phyloP scores from a whole-genome alignment of 1,284 basidiomycete species.

The Leccinum subspadiceum region DNA sequence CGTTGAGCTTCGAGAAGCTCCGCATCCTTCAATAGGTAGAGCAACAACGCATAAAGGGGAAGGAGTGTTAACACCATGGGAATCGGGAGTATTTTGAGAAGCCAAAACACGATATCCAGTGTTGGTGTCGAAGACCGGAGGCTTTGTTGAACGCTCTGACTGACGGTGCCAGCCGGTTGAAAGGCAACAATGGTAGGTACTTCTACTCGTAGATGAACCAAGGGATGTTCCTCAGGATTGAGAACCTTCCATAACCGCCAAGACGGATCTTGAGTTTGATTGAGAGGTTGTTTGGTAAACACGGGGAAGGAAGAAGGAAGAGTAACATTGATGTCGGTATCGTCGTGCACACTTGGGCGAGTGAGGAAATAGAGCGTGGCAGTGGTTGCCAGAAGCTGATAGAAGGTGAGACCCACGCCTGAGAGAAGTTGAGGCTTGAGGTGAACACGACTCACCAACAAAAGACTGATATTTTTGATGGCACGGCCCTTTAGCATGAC shows the following conservation, averaged over 20 bases:
- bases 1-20: slow-evolving; percentile 88
- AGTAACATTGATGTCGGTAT: slow-evolving; percentile 29
- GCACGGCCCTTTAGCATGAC: slow-evolving; percentile 69
- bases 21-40: slow-evolving; percentile 91
- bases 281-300: slow-evolving; percentile 29
- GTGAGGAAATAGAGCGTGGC: slow-evolving; percentile 72
- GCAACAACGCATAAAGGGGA: slow-evolving; percentile 73
- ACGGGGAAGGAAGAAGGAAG: slow-evolving; percentile 37
- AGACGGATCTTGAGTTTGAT: slow-evolving; percentile 46
- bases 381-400: slow-evolving; percentile 70
- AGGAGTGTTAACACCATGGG: slow-evolving; percentile 82
- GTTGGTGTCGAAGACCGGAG: slow-evolving; percentile 47
- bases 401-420: slow-evolving; percentile 7
- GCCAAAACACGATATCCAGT: slow-evolving; percentile 61
- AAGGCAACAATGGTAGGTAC: slow-evolving; percentile 77
- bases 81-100: slow-evolving; percentile 79
- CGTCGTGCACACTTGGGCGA: slow-evolving; percentile 43
- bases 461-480: slow-evolving; percentile 75
- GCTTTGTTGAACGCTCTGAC: slow-evolving; percentile 34
- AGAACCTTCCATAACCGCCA: slow-evolving; percentile 77
- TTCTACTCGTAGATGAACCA: slow-evolving; percentile 81
- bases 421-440: not conserved
- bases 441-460: slow-evolving; percentile 54
- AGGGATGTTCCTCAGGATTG: slow-evolving; percentile 67
- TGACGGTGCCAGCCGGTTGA: slow-evolving; percentile 38